These are phyloP conservation scores for Prunus dulcis DNA, from an alignment of 306 rosid species.

Conservation along the genomic window DNA sequence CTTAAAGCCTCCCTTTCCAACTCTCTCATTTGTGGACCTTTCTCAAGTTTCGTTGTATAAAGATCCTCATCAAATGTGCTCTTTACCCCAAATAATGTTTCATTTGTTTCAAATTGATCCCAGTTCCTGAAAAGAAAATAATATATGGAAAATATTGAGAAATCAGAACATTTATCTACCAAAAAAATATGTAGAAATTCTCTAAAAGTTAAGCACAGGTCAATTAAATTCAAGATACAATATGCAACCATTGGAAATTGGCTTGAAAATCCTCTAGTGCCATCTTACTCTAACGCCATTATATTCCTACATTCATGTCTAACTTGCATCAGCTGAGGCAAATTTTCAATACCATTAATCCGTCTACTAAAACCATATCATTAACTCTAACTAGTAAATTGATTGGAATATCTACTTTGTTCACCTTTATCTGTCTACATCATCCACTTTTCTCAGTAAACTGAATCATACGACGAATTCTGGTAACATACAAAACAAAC, in stretches of 20 bases:
- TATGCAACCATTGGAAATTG: not conserved
- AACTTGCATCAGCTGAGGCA: not conserved
- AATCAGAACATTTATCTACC: not conserved
- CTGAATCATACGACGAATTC: not conserved
- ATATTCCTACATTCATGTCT: not conserved
- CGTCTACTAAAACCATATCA: not conserved
- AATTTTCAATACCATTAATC: not conserved
- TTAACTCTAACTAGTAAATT: not conserved
- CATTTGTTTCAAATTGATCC: slow-evolving; percentile 92
- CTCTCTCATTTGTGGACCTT: slow-evolving; percentile 74
- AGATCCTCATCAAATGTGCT: slow-evolving; percentile 87
- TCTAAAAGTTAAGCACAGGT: not conserved
- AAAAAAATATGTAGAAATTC: not conserved
- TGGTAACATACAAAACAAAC: not conserved
- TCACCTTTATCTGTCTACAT: not conserved
- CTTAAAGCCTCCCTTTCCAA: slow-evolving; percentile 74
- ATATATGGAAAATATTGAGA: not conserved
- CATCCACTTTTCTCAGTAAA: not conserved
- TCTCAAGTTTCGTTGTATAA: slow-evolving; percentile 87
- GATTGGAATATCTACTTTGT: not conserved
- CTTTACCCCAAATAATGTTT: slow-evolving; percentile 81
- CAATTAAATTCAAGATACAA: not conserved
- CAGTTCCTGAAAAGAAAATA: slow-evolving; percentile 53
- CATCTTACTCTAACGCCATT: not conserved
- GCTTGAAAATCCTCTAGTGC: not conserved